phyloP scores from a whole-genome alignment of 768 basidiomycete genomes.

The Russula griseocarnosa region DNA sequence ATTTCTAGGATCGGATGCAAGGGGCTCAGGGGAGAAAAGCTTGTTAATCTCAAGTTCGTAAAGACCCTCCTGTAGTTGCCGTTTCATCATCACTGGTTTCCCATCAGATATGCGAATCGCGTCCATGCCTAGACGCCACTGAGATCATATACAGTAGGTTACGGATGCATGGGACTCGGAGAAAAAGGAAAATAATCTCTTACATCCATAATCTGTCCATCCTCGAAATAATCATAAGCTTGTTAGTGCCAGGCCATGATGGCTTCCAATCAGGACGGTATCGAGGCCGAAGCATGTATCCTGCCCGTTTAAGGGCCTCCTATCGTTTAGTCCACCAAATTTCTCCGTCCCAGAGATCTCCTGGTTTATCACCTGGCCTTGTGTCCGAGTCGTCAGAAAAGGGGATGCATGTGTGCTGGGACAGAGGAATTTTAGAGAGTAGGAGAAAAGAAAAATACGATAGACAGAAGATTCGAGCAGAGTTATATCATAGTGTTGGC shows the following conservation, averaged over 20 bases:
- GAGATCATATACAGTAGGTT: not conserved
- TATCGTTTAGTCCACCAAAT: slow-evolving; percentile 8
- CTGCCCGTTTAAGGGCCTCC: not conserved
- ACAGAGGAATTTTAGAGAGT: too few species aligned
- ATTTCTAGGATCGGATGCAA: not conserved
- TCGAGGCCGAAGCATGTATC: slow-evolving; percentile 14
- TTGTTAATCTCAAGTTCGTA: not conserved
- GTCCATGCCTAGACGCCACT: not conserved
- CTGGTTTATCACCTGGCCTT: too few species aligned
- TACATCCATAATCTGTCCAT: not conserved
- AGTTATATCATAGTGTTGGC: too few species aligned
- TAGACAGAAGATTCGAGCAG: too few species aligned
- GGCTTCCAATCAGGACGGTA: slow-evolving; percentile 7
- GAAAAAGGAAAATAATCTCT: not conserved
- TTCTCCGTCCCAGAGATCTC: too few species aligned
- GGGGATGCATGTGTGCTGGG: not conserved
- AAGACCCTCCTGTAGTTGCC: not conserved
- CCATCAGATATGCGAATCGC: not conserved
- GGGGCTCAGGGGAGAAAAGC: not conserved
- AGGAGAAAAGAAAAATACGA: too few species aligned
- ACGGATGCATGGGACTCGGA: not conserved
- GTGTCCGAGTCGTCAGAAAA: not conserved
- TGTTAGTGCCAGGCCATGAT: slow-evolving; percentile 7
- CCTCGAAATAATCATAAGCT: not conserved
- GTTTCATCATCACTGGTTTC: not conserved